Conservation (phyloP, 75 land plant species). For the Azolla pinnata region DNA sequence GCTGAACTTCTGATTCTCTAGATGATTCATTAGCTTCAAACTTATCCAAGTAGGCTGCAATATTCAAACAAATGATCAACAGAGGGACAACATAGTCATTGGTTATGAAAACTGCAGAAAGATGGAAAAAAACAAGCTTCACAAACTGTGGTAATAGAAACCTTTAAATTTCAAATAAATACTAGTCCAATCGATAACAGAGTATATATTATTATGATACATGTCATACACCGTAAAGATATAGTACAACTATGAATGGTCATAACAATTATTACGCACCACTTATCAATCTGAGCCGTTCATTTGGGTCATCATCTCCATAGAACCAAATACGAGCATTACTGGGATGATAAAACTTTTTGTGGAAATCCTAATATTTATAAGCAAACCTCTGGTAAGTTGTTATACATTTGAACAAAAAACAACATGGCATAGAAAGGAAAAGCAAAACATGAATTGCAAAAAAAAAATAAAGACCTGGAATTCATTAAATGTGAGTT, state of each 20-base stretch:
- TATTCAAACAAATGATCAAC: too few species aligned
- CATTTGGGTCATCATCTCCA: conserved; percentile 91
- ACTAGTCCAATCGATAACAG: too few species aligned
- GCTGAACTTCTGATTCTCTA: conserved; percentile 56
- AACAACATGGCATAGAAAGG: background rate
- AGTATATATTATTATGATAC: too few species aligned
- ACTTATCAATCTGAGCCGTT: conserved; percentile 68
- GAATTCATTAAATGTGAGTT: conserved; percentile 90
- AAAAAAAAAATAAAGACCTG: too few species aligned
- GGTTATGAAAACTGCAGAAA: background rate
- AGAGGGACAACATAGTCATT: too few species aligned
- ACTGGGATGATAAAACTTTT: conserved; percentile 91
- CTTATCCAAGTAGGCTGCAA: conserved; percentile 70
- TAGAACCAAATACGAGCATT: conserved; percentile 99
- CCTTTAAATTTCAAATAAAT: too few species aligned
- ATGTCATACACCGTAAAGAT: too few species aligned
- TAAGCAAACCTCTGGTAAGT: background rate
- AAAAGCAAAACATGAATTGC: background rate
- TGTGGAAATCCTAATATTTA: conserved; percentile 72
- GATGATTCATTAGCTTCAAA: conserved; percentile 72
- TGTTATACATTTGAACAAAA: background rate
- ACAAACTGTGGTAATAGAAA: too few species aligned
- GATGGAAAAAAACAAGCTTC: too few species aligned
- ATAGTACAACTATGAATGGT: too few species aligned
- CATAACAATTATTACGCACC: conserved; percentile 43